Percentiles rank a stretch among this genome's conserved stretches.
Conservation (phyloP, 371 early-diverging fungal genomes). For the Zychaea mexicana region DNA sequence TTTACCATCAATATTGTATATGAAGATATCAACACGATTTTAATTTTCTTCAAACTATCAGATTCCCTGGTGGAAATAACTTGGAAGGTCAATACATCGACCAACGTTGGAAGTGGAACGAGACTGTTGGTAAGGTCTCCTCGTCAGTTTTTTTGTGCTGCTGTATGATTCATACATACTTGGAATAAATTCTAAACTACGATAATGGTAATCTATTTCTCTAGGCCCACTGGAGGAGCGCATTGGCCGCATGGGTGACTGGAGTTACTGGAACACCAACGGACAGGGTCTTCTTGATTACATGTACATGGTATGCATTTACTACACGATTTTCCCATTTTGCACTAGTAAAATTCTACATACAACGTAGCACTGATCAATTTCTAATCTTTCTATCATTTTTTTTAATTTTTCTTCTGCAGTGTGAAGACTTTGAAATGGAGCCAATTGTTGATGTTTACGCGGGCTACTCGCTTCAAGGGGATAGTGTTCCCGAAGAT, state of each 20-base stretch:
- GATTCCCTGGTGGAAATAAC: slow-evolving; percentile 31
- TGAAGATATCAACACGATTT: too few species aligned
- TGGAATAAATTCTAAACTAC: neutral
- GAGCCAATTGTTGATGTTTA: slow-evolving; percentile 15
- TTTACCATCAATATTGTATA: too few species aligned
- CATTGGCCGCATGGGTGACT: slow-evolving; percentile 26
- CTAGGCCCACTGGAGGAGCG: slow-evolving; percentile 26
- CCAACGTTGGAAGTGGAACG: slow-evolving; percentile 32
- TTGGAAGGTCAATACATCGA: slow-evolving; percentile 19
- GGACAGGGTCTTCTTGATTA: slow-evolving; percentile 31
- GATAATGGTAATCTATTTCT: neutral
- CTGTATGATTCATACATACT: too few species aligned
- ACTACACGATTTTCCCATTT: neutral
- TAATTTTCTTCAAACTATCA: too few species aligned
- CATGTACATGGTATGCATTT: slow-evolving; percentile 18
- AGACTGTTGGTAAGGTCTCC: slow-evolving; percentile 13
- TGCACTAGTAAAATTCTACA: neutral
- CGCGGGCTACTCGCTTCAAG: slow-evolving; percentile 22
- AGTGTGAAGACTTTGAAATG: slow-evolving; percentile 15
- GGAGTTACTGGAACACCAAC: slow-evolving; percentile 29
- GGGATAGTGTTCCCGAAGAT: slow-evolving; percentile 20
- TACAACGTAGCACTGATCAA: too few species aligned
- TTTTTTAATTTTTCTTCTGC: neutral
- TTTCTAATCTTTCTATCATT: neutral
- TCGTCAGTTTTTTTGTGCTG: too few species aligned